phyloP scores from a whole-genome alignment of 1,284 basidiomycete genomes.

The Moesziomyces globuligerus region DNA sequence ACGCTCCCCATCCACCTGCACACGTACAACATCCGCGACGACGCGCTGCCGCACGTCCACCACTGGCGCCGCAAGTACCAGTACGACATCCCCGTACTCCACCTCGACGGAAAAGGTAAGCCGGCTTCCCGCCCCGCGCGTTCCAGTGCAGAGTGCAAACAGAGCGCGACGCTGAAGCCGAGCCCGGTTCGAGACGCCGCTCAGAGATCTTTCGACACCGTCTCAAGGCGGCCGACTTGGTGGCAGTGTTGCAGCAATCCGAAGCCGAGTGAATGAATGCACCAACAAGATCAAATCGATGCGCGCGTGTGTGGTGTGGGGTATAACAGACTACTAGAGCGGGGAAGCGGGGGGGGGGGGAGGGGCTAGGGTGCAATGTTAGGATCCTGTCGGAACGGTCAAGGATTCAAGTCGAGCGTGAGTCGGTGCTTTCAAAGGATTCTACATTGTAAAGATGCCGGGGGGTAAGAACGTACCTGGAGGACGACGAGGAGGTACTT shows the following conservation, averaged over 20 bases:
- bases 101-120: conserved; percentile 43
- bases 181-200: background rate
- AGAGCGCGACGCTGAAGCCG: no score
- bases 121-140: background rate
- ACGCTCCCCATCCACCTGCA: conserved; percentile 42
- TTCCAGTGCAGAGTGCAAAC: no score
- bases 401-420: no score
- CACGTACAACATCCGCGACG: conserved; percentile 64
- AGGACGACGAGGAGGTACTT: conserved; percentile 64
- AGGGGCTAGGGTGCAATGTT: background rate
- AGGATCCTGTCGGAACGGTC: no score
- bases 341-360: no score
- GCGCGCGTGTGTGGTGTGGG: no score
- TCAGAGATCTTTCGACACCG: conserved; percentile 49
- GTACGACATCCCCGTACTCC: conserved; percentile 65
- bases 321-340: background rate
- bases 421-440: no score
- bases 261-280: background rate
- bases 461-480: conserved; percentile 59
- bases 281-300: background rate
- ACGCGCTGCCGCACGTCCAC: conserved; percentile 43
- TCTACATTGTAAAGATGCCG: no score
- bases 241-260: conserved; percentile 9
- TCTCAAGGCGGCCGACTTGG: conserved; percentile 23
- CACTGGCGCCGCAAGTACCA: conserved; percentile 65